phyloP scores from a whole-genome alignment of 2,329 filamentous ascomycete species.

The Sclerotinia trifoliorum region DNA sequence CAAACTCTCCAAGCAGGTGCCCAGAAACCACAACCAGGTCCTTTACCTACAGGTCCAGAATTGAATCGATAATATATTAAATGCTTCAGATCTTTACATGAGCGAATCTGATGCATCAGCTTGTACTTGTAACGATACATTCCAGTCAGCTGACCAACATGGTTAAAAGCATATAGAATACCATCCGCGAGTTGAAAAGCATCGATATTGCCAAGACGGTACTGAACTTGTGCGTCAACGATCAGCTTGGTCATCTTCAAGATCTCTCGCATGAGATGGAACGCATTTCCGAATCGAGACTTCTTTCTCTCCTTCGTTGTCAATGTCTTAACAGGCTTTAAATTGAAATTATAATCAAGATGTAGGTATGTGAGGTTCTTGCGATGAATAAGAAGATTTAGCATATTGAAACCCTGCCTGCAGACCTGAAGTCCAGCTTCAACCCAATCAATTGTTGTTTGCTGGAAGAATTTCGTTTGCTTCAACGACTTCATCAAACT shows the following conservation, averaged over 20 bases:
- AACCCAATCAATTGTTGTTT: conserved; percentile 98
- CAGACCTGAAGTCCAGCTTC: conserved; percentile 98
- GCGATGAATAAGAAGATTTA: conserved; percentile 94
- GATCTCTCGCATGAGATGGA: conserved; percentile 98
- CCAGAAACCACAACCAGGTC: conserved; percentile 98
- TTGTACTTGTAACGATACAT: conserved; percentile 99
- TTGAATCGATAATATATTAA: conserved; percentile 99
- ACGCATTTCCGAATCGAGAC: conserved; percentile 97
- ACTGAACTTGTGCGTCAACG: conserved; percentile 97
- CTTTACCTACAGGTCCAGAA: conserved; percentile 92
- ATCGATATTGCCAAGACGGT: conserved; percentile 95
- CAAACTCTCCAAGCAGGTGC: conserved; percentile 97
- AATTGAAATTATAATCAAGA: conserved; percentile 98
- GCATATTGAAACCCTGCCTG: conserved; percentile 98
- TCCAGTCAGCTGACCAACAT: conserved; percentile 94
- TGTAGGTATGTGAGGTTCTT: conserved; percentile 98
- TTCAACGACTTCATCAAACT: conserved; percentile 86
- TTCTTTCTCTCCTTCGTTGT: conserved; percentile 99
- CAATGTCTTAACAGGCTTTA: conserved; percentile 97
- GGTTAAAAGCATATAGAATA: conserved; percentile 99
- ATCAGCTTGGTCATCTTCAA: conserved; percentile 94
- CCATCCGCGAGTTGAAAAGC: conserved; percentile 98
- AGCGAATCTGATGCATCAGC: conserved; percentile 98
- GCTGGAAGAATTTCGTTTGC: conserved; percentile 98
- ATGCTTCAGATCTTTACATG: conserved; percentile 98